A percentile compares a stretch with the other conserved stretches of the same genome.
These are phyloP conservation scores for Phanerodontia chrysosporium DNA, from an alignment of 768 basidiomycete genomes.

Conservation along the genomic window DNA sequence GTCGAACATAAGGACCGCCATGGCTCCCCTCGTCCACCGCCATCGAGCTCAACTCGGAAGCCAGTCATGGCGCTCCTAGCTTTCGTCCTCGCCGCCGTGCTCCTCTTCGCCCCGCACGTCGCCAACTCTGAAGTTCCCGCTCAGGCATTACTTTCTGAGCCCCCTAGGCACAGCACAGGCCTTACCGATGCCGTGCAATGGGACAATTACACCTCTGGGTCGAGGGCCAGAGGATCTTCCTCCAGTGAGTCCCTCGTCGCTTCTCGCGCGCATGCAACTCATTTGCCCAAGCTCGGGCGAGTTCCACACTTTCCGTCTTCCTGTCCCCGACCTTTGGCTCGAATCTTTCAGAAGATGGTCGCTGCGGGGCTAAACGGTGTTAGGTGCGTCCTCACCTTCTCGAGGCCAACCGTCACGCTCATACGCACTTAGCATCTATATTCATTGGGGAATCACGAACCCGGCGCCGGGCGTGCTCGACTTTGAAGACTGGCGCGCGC, in stretches of 20 bases:
- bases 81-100: neutral
- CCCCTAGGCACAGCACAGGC: slow-evolving; percentile 22
- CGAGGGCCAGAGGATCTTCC: slow-evolving; percentile 64
- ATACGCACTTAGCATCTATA: slow-evolving; percentile 45
- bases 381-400: slow-evolving; percentile 30
- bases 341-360: slow-evolving; percentile 81
- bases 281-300: slow-evolving; percentile 62
- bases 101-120: neutral
- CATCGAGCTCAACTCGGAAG: neutral
- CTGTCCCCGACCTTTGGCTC: slow-evolving; percentile 75
- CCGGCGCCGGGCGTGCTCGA: slow-evolving; percentile 73
- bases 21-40: neutral
- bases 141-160: slow-evolving; percentile 12
- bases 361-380: slow-evolving; percentile 77
- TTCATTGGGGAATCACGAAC: slow-evolving; percentile 76
- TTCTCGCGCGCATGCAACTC: neutral
- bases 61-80: neutral
- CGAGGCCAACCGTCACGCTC: neutral
- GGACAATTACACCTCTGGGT: slow-evolving; percentile 75
- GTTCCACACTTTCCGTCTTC: slow-evolving; percentile 80
- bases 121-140: neutral
- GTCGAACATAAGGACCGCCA: neutral
- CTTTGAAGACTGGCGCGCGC: slow-evolving; percentile 63
- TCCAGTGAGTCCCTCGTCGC: slow-evolving; percentile 47
- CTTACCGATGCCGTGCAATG: slow-evolving; percentile 39